phyloP scores from a whole-genome alignment of 2,329 filamentous ascomycete genomes.

The Neophaeococcomyces mojaviensis region DNA sequence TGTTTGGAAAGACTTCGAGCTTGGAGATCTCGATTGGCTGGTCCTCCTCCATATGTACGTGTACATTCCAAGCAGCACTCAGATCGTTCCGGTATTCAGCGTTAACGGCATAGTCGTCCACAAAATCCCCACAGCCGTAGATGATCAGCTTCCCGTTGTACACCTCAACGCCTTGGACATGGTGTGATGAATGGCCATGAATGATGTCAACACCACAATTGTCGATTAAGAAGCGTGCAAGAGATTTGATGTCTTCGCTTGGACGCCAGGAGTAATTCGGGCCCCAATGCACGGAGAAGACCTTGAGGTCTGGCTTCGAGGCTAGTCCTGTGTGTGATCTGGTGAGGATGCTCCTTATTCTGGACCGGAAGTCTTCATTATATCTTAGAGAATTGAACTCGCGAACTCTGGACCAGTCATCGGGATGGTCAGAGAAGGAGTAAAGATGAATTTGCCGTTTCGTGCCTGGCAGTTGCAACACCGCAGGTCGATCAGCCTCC shows the following conservation, averaged over 20 bases:
- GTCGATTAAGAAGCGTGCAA: constrained; percentile 35
- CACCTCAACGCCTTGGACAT: constrained; percentile 34
- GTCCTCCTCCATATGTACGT: constrained; percentile 20
- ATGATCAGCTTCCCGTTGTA: constrained; percentile 32
- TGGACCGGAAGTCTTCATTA: constrained; percentile 17
- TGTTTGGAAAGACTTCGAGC: constrained; percentile 69
- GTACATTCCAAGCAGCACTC: constrained; percentile 33
- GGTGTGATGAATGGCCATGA: constrained; percentile 36
- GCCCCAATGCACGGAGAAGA: constrained; percentile 37
- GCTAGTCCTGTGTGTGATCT: neutral
- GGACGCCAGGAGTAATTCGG: constrained; percentile 35
- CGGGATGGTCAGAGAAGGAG: constrained; percentile 32
- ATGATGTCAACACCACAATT: constrained; percentile 36
- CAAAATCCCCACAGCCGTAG: constrained; percentile 37
- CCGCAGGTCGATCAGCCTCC: constrained; percentile 27
- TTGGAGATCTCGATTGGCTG: constrained; percentile 46
- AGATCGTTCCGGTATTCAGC: constrained; percentile 32
- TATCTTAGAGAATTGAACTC: constrained; percentile 34
- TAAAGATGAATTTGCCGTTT: constrained; percentile 27
- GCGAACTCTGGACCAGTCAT: constrained; percentile 27
- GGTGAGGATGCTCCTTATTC: constrained; percentile 17
- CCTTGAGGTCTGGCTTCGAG: constrained; percentile 26
- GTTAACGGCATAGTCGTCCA: constrained; percentile 36
- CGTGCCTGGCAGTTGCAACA: constrained; percentile 21
- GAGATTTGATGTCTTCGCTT: constrained; percentile 23